Percentiles rank a stretch among this genome's conserved stretches.
These are phyloP conservation scores for Oryza brachyantha DNA, from an alignment of 176 grass and related monocot species.

Conservation along the genomic window DNA sequence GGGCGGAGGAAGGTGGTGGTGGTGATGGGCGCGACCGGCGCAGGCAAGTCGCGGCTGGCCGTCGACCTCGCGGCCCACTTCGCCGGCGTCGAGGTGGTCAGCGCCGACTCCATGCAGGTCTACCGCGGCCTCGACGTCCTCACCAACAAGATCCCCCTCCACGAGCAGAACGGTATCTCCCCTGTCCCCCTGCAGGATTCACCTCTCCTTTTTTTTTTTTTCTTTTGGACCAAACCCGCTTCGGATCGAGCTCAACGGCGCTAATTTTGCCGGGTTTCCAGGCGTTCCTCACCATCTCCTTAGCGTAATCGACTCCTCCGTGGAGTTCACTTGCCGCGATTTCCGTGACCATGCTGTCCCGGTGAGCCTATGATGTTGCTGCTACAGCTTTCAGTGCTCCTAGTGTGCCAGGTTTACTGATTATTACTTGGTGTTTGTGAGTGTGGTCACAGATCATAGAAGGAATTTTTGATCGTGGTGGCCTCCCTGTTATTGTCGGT, in stretches of 20 bases:
- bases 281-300: conserved; percentile 84
- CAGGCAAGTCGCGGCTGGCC: conserved; percentile 82
- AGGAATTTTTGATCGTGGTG: conserved; percentile 58
- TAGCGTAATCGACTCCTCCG: conserved; percentile 64
- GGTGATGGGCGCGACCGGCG: conserved; percentile 89
- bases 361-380: conserved; percentile 25
- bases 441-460: conserved; percentile 63
- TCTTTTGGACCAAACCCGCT: not conserved
- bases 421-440: not conserved
- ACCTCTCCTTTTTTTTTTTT: not conserved
- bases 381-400: conserved; percentile 4
- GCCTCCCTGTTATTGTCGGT: conserved; percentile 85
- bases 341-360: conserved; percentile 65
- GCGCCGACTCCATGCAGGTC: conserved; percentile 96
- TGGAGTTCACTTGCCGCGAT: conserved; percentile 77
- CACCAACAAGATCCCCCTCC: conserved; percentile 79
- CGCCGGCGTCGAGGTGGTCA: conserved; percentile 68
- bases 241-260: not conserved
- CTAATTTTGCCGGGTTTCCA: conserved; percentile 21
- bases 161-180: conserved; percentile 68
- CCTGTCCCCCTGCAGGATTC: not conserved
- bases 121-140: conserved; percentile 79
- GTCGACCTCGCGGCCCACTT: conserved; percentile 76
- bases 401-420: conserved; percentile 2
- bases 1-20: conserved; percentile 57